These are phyloP conservation scores for Cubamyces sp. DNA, from an alignment of 768 basidiomycete species.

Conservation along the genomic window DNA sequence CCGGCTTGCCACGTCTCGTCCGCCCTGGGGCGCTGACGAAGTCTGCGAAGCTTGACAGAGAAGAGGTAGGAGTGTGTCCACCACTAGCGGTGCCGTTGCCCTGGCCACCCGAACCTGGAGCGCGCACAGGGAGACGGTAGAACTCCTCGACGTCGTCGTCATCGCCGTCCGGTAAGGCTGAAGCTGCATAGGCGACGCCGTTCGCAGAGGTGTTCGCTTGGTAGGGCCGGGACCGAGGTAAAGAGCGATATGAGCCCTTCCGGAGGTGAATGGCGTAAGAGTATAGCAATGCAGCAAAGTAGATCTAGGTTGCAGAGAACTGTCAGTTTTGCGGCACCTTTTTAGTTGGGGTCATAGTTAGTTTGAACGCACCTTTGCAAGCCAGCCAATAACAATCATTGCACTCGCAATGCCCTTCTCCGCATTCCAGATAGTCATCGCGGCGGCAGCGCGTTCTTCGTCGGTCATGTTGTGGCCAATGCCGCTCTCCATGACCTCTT, in stretches of 20 bases:
- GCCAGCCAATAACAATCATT: slow-evolving; percentile 83
- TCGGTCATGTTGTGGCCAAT: slow-evolving; percentile 59
- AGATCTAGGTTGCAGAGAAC: slow-evolving; percentile 57
- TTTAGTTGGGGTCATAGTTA: too few relatives aligned
- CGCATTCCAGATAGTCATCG: slow-evolving; percentile 83
- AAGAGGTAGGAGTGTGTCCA: slow-evolving; percentile 33
- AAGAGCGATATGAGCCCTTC: slow-evolving; percentile 84
- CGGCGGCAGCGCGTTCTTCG: slow-evolving; percentile 70
- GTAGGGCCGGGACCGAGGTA: slow-evolving; percentile 51
- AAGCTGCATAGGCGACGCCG: slow-evolving; percentile 12
- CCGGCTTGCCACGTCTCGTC: slow-evolving; percentile 29
- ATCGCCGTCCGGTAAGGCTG: slow-evolving; percentile 50
- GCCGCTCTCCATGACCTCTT: slow-evolving; percentile 72
- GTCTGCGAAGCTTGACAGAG: slow-evolving; percentile 62
- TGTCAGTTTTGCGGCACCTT: background rate
- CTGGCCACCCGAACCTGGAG: slow-evolving; percentile 19
- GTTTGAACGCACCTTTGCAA: slow-evolving; percentile 72
- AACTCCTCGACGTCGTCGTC: slow-evolving; percentile 66
- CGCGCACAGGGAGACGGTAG: slow-evolving; percentile 64
- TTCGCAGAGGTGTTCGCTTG: slow-evolving; percentile 22
- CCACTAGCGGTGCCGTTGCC: slow-evolving; percentile 13
- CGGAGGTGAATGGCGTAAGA: slow-evolving; percentile 94
- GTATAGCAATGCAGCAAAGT: slow-evolving; percentile 88
- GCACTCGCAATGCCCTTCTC: slow-evolving; percentile 83
- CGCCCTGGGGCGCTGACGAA: slow-evolving; percentile 59